Evolutionary conservation across 148 eudicot genomes (phyloP).

Genomic region (Selenicereus undatus): DNA sequence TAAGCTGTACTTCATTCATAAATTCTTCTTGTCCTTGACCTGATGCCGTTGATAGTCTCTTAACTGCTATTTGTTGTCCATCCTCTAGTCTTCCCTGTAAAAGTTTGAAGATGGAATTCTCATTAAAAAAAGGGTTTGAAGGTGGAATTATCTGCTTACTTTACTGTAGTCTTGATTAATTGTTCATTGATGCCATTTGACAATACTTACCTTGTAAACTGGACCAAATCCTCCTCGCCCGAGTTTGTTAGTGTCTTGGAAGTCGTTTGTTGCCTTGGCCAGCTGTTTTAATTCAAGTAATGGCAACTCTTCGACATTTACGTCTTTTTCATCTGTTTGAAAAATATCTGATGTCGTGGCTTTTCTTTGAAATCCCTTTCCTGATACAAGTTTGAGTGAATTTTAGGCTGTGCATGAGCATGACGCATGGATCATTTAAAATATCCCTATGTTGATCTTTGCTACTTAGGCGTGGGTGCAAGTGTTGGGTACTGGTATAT

Average conservation of each 20-base stretch:
- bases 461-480: too few species aligned
- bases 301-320: not conserved
- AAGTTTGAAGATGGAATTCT: not conserved
- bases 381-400: not conserved
- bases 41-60: slow-evolving; percentile 34
- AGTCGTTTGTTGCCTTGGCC: not conserved
- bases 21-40: slow-evolving; percentile 39
- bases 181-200: not conserved
- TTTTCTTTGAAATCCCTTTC: not conserved
- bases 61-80: slow-evolving; percentile 39
- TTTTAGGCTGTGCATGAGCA: not conserved
- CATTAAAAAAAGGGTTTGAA: not conserved
- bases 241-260: slow-evolving; percentile 1
- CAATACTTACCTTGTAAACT: not conserved
- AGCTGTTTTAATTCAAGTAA: not conserved
- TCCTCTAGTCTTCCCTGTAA: slow-evolving; percentile 29
- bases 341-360: not conserved
- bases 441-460: not conserved
- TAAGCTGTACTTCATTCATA: slow-evolving; percentile 39
- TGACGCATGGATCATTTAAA: not conserved
- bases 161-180: not conserved
- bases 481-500: too few species aligned
- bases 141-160: not conserved
- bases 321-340: not conserved
- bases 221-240: slow-evolving; percentile 3